These are phyloP conservation scores for Fagus crenata DNA, from an alignment of 306 rosid species.

Conservation along the genomic window DNA sequence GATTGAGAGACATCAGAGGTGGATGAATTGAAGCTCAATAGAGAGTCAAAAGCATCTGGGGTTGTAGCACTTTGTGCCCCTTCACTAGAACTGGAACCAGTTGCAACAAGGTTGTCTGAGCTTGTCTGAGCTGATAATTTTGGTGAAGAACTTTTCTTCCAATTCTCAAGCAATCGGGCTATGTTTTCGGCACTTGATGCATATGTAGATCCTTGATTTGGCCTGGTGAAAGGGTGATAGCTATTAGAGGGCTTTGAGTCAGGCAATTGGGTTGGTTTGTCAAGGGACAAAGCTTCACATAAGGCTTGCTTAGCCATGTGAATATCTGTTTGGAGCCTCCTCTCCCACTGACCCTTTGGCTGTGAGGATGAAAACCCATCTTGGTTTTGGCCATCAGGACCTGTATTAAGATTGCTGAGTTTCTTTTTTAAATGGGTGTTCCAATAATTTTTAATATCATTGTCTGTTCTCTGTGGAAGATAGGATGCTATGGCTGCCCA, in stretches of 20 bases:
- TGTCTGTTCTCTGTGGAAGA: conserved; percentile 67
- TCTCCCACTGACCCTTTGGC: conserved; percentile 89
- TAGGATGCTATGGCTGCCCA: conserved; percentile 83
- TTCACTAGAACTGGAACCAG: conserved; percentile 49
- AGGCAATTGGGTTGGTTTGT: conserved; percentile 30
- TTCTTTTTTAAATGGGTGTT: conserved; percentile 68
- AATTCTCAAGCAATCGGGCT: conserved; percentile 63
- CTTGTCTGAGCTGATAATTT: conserved; percentile 28
- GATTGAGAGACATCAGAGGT: conserved; percentile 38
- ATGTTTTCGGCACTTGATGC: conserved; percentile 83
- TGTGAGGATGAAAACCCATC: conserved; percentile 34
- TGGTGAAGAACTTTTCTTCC: conserved; percentile 65
- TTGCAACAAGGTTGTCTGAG: conserved; percentile 11
- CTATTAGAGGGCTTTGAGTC: conserved; percentile 42
- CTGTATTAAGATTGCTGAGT: conserved; percentile 34
- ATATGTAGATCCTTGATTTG: conserved; percentile 38
- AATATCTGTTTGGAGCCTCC: conserved; percentile 88
- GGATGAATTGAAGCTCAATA: conserved; percentile 49
- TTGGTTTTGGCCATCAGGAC: conserved; percentile 25
- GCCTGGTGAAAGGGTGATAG: neutral
- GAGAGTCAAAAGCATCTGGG: conserved; percentile 47
- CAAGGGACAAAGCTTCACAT: conserved; percentile 77
- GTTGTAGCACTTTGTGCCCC: conserved; percentile 49
- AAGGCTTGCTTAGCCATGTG: conserved; percentile 84
- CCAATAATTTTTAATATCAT: conserved; percentile 68